These are phyloP conservation scores for Zizania palustris DNA, from an alignment of 202 grass and related monocot species.

Conservation along the genomic window DNA sequence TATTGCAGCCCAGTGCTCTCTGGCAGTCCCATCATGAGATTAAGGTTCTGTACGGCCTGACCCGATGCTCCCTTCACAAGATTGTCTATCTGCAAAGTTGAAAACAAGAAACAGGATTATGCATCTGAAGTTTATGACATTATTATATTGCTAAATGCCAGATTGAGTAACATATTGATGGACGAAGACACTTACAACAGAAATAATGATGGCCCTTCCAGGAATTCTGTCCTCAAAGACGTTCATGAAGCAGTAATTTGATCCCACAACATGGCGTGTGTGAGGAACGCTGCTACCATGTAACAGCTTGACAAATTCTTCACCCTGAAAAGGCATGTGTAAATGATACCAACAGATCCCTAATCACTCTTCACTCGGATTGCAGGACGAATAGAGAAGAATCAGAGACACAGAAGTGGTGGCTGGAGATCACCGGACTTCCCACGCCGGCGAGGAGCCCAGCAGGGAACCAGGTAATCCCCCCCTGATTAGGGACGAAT, in stretches of 20 bases:
- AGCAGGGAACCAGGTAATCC: too few species aligned
- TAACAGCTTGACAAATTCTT: constrained; percentile 89
- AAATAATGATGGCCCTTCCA: constrained; percentile 87
- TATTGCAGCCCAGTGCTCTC: constrained; percentile 74
- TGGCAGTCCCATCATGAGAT: constrained; percentile 93
- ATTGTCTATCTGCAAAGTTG: constrained; percentile 84
- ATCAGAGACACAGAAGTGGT: too few species aligned
- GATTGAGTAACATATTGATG: constrained; percentile 18
- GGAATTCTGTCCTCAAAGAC: constrained; percentile 91
- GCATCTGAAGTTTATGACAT: constrained; percentile 16
- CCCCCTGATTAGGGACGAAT: too few species aligned
- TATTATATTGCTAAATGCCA: constrained; percentile 2
- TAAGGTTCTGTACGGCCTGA: constrained; percentile 94
- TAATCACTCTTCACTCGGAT: too few species aligned
- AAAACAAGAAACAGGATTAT: constrained; percentile 27
- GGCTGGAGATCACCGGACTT: too few species aligned
- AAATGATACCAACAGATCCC: too few species aligned
- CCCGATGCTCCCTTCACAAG: constrained; percentile 94
- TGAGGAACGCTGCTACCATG: constrained; percentile 62
- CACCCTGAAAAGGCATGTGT: constrained; percentile 50
- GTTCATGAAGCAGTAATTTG: constrained; percentile 96
- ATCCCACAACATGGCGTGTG: constrained; percentile 81
- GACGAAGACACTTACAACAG: constrained; percentile 65
- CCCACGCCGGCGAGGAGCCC: too few species aligned
- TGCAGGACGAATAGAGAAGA: too few species aligned